Conservation (phyloP, 2,329 filamentous ascomycete species). For the Verticillium nonalfalfae region DNA sequence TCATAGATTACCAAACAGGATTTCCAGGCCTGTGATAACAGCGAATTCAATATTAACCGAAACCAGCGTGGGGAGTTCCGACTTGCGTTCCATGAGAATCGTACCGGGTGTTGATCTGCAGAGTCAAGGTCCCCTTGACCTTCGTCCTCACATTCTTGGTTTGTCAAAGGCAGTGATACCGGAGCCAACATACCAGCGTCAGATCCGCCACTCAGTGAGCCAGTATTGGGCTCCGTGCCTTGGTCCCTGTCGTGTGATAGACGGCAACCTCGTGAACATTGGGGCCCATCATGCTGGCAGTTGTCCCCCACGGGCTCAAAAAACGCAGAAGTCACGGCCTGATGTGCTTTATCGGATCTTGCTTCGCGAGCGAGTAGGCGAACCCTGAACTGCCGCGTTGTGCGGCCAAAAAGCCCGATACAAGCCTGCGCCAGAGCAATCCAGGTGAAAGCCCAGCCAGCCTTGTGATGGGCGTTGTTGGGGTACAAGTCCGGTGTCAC, state of each 20-base stretch:
- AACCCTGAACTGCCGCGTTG: slow-evolving; percentile 36
- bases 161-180: slow-evolving; percentile 3
- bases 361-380: slow-evolving; percentile 41
- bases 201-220: slow-evolving; percentile 51
- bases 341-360: background rate
- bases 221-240: slow-evolving; percentile 63
- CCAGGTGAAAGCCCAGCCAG: slow-evolving; percentile 79
- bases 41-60: slow-evolving; percentile 45
- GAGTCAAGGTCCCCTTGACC: slow-evolving; percentile 40
- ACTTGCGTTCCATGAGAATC: slow-evolving; percentile 18
- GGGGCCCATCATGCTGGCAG: background rate
- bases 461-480: slow-evolving; percentile 80
- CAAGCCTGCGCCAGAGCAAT: slow-evolving; percentile 64
- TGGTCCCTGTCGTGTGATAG: slow-evolving; percentile 68
- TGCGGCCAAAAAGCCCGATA: slow-evolving; percentile 58
- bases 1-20: slow-evolving; percentile 56
- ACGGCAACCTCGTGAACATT: slow-evolving; percentile 31
- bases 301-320: slow-evolving; percentile 2
- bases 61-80: slow-evolving; percentile 34
- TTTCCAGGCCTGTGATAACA: slow-evolving; percentile 50
- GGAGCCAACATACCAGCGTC: background rate
- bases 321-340: slow-evolving; percentile 23
- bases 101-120: slow-evolving; percentile 26
- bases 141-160: slow-evolving; percentile 36
- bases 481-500: slow-evolving; percentile 81